These are phyloP conservation scores for Ascochyta lentis DNA, from an alignment of 2,329 filamentous ascomycete genomes.

Conservation along the genomic window DNA sequence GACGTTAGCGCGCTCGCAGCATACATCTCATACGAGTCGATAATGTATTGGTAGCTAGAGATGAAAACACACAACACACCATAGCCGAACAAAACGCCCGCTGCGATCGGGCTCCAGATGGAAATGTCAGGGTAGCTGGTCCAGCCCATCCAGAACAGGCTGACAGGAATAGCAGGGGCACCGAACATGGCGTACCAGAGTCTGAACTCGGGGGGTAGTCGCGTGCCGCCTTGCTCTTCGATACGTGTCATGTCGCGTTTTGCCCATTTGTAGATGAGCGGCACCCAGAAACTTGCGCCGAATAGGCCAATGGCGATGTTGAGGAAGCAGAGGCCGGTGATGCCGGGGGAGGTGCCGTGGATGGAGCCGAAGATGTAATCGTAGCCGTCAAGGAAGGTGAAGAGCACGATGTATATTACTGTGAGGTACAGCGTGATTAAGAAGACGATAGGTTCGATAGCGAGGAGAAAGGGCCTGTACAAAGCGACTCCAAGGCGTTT, in stretches of 20 bases:
- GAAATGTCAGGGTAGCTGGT: slow-evolving; percentile 47
- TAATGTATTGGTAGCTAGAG: slow-evolving; percentile 62
- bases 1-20: slow-evolving; percentile 57
- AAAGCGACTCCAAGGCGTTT: slow-evolving; percentile 46
- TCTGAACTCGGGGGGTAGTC: slow-evolving; percentile 60
- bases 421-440: slow-evolving; percentile 60
- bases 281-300: slow-evolving; percentile 49
- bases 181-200: slow-evolving; percentile 62
- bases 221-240: slow-evolving; percentile 46
- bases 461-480: slow-evolving; percentile 54
- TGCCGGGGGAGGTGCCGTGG: slow-evolving; percentile 54
- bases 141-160: slow-evolving; percentile 67
- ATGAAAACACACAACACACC: slow-evolving; percentile 48
- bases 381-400: slow-evolving; percentile 62
- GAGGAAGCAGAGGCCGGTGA: slow-evolving; percentile 57
- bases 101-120: slow-evolving; percentile 8
- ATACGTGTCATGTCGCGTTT: slow-evolving; percentile 53
- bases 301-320: slow-evolving; percentile 55
- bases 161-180: slow-evolving; percentile 58
- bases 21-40: slow-evolving; percentile 63
- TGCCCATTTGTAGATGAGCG: slow-evolving; percentile 55
- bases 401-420: slow-evolving; percentile 61
- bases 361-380: slow-evolving; percentile 59
- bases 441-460: slow-evolving; percentile 54
- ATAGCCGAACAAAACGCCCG: slow-evolving; percentile 14